Percentiles rank a stretch among this genome's conserved stretches.
Conservation (phyloP, 345 rosid species). For the Acer saccharum region DNA sequence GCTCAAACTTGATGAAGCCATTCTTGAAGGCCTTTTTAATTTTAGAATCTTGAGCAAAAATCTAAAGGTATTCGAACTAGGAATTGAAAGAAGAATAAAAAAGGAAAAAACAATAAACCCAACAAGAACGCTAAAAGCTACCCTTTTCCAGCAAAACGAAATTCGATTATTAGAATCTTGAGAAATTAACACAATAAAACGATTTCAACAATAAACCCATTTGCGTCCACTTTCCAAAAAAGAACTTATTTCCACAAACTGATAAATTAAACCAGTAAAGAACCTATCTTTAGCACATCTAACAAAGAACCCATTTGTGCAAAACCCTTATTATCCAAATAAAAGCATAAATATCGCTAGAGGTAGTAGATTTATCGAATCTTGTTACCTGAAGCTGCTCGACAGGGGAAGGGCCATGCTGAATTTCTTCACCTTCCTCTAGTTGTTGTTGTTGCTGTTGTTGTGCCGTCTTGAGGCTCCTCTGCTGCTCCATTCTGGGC, state of each 20-base stretch:
- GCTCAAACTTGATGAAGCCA: not conserved
- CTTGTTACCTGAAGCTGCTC: conserved; percentile 59
- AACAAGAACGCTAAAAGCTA: not conserved
- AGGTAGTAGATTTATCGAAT: not conserved
- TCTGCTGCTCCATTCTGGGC: conserved; percentile 44
- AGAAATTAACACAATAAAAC: not conserved
- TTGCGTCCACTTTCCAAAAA: not conserved
- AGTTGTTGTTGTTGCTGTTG: conserved; percentile 27
- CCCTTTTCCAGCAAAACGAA: not conserved
- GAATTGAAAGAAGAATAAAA: no score
- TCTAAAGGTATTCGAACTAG: not conserved
- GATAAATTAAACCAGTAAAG: not conserved
- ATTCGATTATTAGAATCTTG: not conserved
- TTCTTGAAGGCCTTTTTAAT: not conserved
- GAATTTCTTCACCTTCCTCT: conserved; percentile 44
- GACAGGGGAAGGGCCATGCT: conserved; percentile 59
- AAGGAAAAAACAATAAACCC: not conserved
- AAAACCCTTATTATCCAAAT: not conserved
- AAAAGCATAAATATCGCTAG: conserved; percentile 5
- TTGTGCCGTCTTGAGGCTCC: conserved; percentile 26
- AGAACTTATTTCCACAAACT: not conserved
- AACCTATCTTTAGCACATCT: not conserved
- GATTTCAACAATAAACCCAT: not conserved
- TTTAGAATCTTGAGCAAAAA: not conserved
- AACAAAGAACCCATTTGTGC: conserved; percentile 2